Evolutionary conservation across 306 rosid genomes (phyloP).

Genomic region (Carpinus viminea): DNA sequence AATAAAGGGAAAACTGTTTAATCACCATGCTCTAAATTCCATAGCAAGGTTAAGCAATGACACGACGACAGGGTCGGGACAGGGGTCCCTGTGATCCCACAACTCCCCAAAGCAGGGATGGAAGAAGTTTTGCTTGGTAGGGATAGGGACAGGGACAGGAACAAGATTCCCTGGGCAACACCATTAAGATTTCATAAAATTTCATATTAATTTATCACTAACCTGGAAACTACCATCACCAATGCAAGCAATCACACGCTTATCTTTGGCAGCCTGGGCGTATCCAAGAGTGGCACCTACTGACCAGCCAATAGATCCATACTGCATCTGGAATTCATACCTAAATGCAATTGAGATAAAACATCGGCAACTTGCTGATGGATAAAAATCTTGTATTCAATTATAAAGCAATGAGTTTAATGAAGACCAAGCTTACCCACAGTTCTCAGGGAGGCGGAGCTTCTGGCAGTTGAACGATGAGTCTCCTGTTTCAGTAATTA

Average conservation of each 20-base stretch:
- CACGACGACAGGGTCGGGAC: not conserved
- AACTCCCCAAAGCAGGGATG: not conserved
- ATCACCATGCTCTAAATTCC: slow-evolving; percentile 3
- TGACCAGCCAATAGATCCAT: slow-evolving; percentile 96
- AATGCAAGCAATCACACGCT: slow-evolving; percentile 80
- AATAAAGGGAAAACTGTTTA: slow-evolving; percentile 14
- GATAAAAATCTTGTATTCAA: not conserved
- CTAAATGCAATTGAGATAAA: slow-evolving; percentile 46
- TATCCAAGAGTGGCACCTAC: slow-evolving; percentile 94
- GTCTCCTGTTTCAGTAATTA: slow-evolving; percentile 87
- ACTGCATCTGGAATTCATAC: slow-evolving; percentile 94
- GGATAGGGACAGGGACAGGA: not conserved
- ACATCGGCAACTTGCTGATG: not conserved
- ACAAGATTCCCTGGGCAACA: not conserved
- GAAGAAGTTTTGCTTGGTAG: not conserved
- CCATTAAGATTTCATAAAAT: not conserved
- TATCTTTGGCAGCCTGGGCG: slow-evolving; percentile 74
- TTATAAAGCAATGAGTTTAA: not conserved
- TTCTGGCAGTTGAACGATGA: slow-evolving; percentile 95
- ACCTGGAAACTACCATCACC: slow-evolving; percentile 99
- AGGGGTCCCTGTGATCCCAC: not conserved
- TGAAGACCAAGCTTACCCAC: slow-evolving; percentile 49
- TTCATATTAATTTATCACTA: slow-evolving; percentile 16
- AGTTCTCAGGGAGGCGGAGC: slow-evolving; percentile 75
- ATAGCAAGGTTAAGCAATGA: no score